phyloP scores from a whole-genome alignment of 768 basidiomycete species.

The Leccinum subtestaceum region DNA sequence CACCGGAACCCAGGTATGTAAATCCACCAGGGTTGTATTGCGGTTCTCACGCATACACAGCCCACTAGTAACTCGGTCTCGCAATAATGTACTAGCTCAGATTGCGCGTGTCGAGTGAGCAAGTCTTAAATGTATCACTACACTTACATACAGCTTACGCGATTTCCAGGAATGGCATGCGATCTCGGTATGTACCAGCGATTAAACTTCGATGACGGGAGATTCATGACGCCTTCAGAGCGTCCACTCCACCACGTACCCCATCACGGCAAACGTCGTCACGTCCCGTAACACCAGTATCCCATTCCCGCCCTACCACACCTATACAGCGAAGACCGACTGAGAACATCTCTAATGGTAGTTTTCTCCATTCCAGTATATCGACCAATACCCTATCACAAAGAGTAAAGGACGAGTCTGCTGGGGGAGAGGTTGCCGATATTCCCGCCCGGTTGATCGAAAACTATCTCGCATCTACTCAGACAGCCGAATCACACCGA shows the following conservation, averaged over 20 bases:
- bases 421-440: constrained; percentile 58
- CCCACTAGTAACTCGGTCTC: constrained; percentile 23
- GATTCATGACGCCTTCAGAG: constrained; percentile 3
- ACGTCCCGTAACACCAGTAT: constrained; percentile 14
- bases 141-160: constrained; percentile 4
- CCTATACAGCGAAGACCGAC: constrained; percentile 6
- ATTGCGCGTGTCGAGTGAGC: constrained; percentile 11
- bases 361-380: neutral
- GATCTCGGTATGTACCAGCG: constrained; percentile 15
- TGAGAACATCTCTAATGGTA: neutral
- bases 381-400: neutral
- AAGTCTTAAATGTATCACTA: neutral
- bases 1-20: constrained; percentile 32
- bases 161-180: constrained; percentile 3
- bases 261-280: constrained; percentile 15
- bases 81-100: constrained; percentile 9
- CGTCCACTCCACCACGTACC: constrained; percentile 17
- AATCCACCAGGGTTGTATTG: neutral
- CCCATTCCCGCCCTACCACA: constrained; percentile 12
- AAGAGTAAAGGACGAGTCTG: constrained; percentile 29
- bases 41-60: constrained; percentile 16
- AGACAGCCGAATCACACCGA: constrained; percentile 58
- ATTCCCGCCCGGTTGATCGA: constrained; percentile 54
- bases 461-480: constrained; percentile 46
- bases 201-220: neutral